phyloP scores from a whole-genome alignment of 768 basidiomycete genomes.

The Boletus vinaceobasis region DNA sequence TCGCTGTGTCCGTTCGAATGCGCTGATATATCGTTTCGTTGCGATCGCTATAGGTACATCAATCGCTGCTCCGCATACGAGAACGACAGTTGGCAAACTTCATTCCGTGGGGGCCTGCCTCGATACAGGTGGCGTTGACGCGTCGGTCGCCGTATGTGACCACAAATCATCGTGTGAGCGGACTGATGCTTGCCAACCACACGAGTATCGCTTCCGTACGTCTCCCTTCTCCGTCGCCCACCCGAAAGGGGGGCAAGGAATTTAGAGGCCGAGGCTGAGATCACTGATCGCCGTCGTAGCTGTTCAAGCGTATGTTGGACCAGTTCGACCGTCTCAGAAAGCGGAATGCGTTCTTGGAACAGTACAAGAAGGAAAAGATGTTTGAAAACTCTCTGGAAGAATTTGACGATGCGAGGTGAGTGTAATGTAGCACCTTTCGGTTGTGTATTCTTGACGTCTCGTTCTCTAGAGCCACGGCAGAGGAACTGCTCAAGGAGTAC shows the following conservation, averaged over 20 bases:
- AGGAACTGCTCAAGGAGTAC: conserved; percentile 89
- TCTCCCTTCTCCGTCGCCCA: conserved; percentile 1
- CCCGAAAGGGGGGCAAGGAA: too few relatives aligned
- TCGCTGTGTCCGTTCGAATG: background rate
- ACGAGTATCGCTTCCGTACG: conserved; percentile 95
- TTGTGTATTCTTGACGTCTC: background rate
- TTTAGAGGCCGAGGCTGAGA: background rate
- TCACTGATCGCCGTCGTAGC: conserved; percentile 38
- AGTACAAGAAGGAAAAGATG: conserved; percentile 96
- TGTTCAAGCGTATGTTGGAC: conserved; percentile 94
- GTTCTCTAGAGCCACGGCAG: conserved; percentile 67
- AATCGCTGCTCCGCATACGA: conserved; percentile 93
- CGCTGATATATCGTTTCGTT: background rate
- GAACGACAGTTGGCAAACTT: conserved; percentile 96
- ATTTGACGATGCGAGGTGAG: conserved; percentile 94
- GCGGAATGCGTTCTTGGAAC: conserved; percentile 92
- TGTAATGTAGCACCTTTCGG: background rate
- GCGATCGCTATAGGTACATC: conserved; percentile 68
- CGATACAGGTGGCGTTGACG: conserved; percentile 95
- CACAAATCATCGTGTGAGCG: conserved; percentile 91
- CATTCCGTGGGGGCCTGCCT: conserved; percentile 99
- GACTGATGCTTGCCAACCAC: conserved; percentile 98
- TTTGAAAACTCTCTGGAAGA: conserved; percentile 92
- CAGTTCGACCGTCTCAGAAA: conserved; percentile 87
- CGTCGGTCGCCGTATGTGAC: conserved; percentile 85